Evolutionary conservation across 352 stramenopile species (phyloP), one percentile per base, ranked within the genome.

Genomic region (Globisporangium paddicum): DNA sequence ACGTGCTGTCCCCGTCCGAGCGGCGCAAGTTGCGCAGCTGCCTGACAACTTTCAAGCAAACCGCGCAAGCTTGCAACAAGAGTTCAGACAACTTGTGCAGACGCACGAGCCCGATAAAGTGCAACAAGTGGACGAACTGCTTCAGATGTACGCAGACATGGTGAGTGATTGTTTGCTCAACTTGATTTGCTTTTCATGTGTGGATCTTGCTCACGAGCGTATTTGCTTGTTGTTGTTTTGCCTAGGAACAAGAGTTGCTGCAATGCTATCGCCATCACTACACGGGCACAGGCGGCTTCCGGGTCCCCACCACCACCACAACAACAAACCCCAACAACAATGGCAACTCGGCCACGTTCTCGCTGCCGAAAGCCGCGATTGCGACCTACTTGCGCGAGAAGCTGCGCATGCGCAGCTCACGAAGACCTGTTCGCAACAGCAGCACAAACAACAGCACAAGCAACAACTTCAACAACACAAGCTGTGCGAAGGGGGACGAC

Each of bases 241-340:
- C n/a, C n/a, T 26, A 73, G 72, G 79, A 89, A 19, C 70, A 68
- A n/a, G 79, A 89, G 44, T 63, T 87, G 26, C 44, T 87, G 44
- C 73, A 81, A 58, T 86, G 77, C 62, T 87, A 86, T 58, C 79
- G 79, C 40, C 77, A 85, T 52, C 85, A 77, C 54, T 87, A 86
- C 71, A 71, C 75, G 0, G 67, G 73, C 58, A 69, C 67, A 45
- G 66, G 67, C 11, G 67, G 71, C 49, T 82, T 88, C 42, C 62
- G 67, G n/a, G 58, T 19, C 32, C 28, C n/a, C 54, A 52, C 2
- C 37, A 32, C 28, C 3, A 32, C 28, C 28, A 63, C 58, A 58
- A 66, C 26, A 77, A 60, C 45, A 50, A 51, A 30, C 23, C 5
- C 23, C 23, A 51, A 7, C 45, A 21, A 61, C 62, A 30, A 32